These are phyloP conservation scores for Hyphopichia pseudoburtonii DNA, from an alignment of 1,139 yeast species.

Conservation along the genomic window DNA sequence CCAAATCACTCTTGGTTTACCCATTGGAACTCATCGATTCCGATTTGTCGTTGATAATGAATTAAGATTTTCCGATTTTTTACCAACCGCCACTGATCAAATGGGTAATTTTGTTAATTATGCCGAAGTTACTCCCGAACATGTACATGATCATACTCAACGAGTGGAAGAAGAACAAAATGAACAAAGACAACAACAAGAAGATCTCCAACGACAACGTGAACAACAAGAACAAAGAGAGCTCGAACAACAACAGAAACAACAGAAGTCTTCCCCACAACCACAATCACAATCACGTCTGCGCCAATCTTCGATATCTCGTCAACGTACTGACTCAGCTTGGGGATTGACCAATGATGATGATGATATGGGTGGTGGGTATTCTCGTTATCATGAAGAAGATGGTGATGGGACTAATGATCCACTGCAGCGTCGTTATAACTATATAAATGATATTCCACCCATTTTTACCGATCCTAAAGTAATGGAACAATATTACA, in stretches of 20 bases:
- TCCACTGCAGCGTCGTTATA: background rate
- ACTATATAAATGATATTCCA: conserved; percentile 72
- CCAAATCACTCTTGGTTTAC: conserved; percentile 44
- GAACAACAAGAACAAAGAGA: conserved; percentile 10
- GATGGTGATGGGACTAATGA: conserved; percentile 23
- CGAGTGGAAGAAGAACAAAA: conserved; percentile 13
- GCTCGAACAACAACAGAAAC: conserved; percentile 8
- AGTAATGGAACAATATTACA: conserved; percentile 60
- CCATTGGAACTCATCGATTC: conserved; percentile 49
- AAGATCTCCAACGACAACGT: conserved; percentile 7
- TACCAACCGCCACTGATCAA: conserved; percentile 53
- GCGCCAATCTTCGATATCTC: conserved; percentile 31
- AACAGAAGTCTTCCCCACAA: conserved; percentile 9
- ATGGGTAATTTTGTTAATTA: conserved; percentile 53
- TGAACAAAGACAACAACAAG: conserved; percentile 11
- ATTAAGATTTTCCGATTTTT: conserved; percentile 44
- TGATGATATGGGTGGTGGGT: conserved; percentile 83
- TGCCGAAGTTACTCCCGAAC: conserved; percentile 48
- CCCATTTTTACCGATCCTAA: conserved; percentile 83
- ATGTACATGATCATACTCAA: conserved; percentile 29
- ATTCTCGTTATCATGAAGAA: conserved; percentile 71
- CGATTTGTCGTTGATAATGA: conserved; percentile 50
- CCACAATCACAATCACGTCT: conserved; percentile 11
- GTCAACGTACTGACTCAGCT: conserved; percentile 46
- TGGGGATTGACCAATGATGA: conserved; percentile 62